phyloP scores from a whole-genome alignment of 495 filamentous ascomycete genomes.

The Sordaria brevicollis region DNA sequence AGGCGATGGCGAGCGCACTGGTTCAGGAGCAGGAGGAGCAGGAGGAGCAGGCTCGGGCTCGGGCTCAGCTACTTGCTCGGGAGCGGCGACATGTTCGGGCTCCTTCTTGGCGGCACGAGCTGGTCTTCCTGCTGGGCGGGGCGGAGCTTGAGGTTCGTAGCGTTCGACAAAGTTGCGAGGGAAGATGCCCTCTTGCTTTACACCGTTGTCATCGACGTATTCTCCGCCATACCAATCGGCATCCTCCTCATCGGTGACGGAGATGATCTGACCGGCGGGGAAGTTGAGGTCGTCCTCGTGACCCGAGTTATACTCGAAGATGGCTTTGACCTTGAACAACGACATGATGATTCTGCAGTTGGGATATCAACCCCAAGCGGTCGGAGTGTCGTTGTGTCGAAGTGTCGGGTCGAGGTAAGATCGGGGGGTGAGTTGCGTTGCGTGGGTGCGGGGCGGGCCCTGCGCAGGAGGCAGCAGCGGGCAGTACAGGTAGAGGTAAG shows the following conservation, averaged over 20 bases:
- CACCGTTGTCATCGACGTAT: constrained; percentile 65
- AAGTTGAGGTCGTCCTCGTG: constrained; percentile 96
- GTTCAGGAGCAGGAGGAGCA: too few relatives aligned
- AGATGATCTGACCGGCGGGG: constrained; percentile 75
- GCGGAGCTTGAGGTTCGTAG: constrained; percentile 83
- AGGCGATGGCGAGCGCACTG: constrained; percentile 12
- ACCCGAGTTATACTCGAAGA: constrained; percentile 83
- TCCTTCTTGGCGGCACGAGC: constrained; percentile 63
- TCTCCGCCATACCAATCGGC: constrained; percentile 92
- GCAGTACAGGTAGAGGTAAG: too few relatives aligned
- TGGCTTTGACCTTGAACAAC: constrained; percentile 80
- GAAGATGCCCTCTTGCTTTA: constrained; percentile 80
- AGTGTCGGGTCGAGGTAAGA: neutral
- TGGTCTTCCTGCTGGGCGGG: constrained; percentile 56
- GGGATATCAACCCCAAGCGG: neutral
- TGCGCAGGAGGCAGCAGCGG: neutral
- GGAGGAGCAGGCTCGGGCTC: constrained; percentile 36
- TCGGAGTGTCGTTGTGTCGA: neutral
- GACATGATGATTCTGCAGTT: constrained; percentile 49
- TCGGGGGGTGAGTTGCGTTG: constrained; percentile 7
- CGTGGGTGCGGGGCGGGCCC: constrained; percentile 4
- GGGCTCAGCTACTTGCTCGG: constrained; percentile 56
- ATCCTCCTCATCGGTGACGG: constrained; percentile 85
- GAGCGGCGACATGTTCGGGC: constrained; percentile 25
- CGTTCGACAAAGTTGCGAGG: constrained; percentile 95